Evolutionary conservation across 2,329 filamentous ascomycete species (phyloP), one percentile per base, ranked within the genome.

Genomic region (Scopulariopsis brevicaulis): DNA sequence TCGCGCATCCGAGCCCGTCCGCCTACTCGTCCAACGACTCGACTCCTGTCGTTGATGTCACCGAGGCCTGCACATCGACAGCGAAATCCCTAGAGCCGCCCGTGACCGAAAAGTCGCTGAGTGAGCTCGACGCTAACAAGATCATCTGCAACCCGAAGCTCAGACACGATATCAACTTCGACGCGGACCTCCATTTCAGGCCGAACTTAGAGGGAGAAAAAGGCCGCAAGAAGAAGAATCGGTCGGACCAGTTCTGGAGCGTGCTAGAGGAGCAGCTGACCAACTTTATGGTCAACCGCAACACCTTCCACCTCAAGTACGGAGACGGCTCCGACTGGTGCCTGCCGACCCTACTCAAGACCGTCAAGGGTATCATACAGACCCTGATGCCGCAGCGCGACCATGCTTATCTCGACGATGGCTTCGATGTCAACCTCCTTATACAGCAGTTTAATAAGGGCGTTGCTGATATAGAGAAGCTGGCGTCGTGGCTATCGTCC

Each of bases 101-200:
- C 0, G 89, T 97, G 20, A 97, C 93, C 5, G 88, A 87, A 68
- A 79, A 82, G 48, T 94, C 90, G 0, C 73, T 99, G 54, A 88
- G 89, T 67, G 94, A 97, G 70, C 82, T 99, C 37, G 93, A 97
- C 66, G 86, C 96, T 34, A 84, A 84, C 60, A 90, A 90, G 67
- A 96, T 97, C 64, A 88, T 83, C 59, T 79, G 83, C 67, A 83
- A 83, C 67, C 79, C 80, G 18, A 94, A 94, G 67, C 76, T 97
- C 51, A 83, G 93, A 43, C 91, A 96, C 71, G 93, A 99, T 67
- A 90, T 96, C 66, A 97, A 96, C 71, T 97, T 95, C 66, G 92
- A 97, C 66, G 87, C 89, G 2, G 90, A 96, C 63, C 78, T 97
- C 37, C 90, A 96, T 71, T 97, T 97, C 70, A 79, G 91, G 66